phyloP scores from a whole-genome alignment of 2,329 filamentous ascomycete species.

The Proliferodiscus dingleyae region DNA sequence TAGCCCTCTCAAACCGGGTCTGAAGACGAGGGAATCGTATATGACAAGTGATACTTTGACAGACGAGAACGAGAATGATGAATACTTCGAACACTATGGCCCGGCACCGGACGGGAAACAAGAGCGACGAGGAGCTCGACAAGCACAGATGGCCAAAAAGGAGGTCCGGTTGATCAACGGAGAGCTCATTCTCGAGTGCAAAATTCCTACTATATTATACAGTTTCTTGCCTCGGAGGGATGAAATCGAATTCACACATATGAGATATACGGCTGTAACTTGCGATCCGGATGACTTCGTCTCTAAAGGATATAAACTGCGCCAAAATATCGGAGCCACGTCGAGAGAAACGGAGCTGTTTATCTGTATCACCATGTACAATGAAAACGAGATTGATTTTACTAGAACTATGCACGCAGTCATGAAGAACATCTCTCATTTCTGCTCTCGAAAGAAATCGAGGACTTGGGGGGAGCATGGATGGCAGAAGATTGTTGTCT shows the following conservation, averaged over 20 bases:
- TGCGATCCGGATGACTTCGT: constrained; percentile 95
- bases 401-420: constrained; percentile 98
- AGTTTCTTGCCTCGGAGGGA: constrained; percentile 91
- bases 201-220: constrained; percentile 97
- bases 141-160: constrained; percentile 84
- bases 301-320: constrained; percentile 80
- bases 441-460: constrained; percentile 87
- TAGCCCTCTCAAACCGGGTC: constrained; percentile 20
- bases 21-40: constrained; percentile 36
- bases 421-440: constrained; percentile 96
- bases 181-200: constrained; percentile 95
- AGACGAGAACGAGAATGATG: constrained; percentile 38
- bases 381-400: constrained; percentile 95
- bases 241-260: constrained; percentile 95
- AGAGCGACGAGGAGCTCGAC: constrained; percentile 77
- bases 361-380: constrained; percentile 98
- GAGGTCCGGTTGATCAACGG: constrained; percentile 96
- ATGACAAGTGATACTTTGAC: constrained; percentile 26
- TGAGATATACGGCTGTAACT: constrained; percentile 98
- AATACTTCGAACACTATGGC: constrained; percentile 76
- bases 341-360: constrained; percentile 89
- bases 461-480: constrained; percentile 95
- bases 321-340: constrained; percentile 82
- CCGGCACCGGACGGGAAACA: constrained; percentile 84
- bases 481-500: constrained; percentile 99